Percentiles rank a stretch among this genome's conserved stretches.
Evolutionary conservation across 306 rosid genomes (phyloP).

Genomic region (Arachis stenosperma): DNA sequence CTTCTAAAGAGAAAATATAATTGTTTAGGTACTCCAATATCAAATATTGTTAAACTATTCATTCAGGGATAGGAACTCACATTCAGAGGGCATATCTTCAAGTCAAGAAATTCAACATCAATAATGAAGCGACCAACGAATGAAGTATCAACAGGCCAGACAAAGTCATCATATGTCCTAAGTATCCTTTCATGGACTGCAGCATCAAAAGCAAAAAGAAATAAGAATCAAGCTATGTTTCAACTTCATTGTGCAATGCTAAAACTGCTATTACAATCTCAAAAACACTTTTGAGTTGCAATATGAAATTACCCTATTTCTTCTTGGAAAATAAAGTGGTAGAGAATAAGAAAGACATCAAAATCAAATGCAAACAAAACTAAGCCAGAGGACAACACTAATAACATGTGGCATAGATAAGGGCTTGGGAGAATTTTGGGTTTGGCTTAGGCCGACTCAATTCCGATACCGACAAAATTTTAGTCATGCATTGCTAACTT

Average conservation of each 20-base stretch:
- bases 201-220: conserved; percentile 32
- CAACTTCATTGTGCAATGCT: conserved; percentile 22
- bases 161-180: conserved; percentile 72
- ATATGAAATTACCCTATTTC: conserved; percentile 9
- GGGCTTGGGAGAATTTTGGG: neutral
- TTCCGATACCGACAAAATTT: neutral
- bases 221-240: conserved; percentile 9
- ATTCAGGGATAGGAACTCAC: conserved; percentile 54
- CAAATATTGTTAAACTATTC: neutral
- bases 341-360: conserved; percentile 9
- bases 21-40: neutral
- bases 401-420: neutral
- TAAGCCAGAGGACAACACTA: neutral
- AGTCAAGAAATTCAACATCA: conserved; percentile 87
- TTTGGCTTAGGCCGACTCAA: neutral
- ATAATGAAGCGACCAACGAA: conserved; percentile 73
- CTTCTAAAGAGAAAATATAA: conserved; percentile 4
- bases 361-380: neutral
- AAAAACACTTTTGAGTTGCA: conserved; percentile 10
- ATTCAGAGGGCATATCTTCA: conserved; percentile 63
- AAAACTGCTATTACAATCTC: conserved; percentile 22
- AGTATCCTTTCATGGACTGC: conserved; percentile 75
- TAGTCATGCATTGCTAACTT: neutral
- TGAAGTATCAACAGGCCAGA: conserved; percentile 73
- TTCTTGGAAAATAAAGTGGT: conserved; percentile 4